Conservation (phyloP, 2,329 filamentous ascomycete species). For the Phaeosphaeriaceae sp. region DNA sequence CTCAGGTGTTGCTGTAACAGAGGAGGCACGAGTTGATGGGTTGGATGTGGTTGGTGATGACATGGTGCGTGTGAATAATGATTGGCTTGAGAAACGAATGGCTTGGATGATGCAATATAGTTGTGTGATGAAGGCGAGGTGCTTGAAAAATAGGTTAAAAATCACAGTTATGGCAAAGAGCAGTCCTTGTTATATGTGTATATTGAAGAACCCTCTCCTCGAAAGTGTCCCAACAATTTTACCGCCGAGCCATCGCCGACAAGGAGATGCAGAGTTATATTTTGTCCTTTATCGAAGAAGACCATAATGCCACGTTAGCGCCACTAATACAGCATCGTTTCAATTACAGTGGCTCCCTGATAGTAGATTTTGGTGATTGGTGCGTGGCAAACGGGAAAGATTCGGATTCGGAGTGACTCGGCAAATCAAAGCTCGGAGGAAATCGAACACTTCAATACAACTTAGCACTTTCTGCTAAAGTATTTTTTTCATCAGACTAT, state of each 20-base stretch:
- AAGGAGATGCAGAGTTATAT: not conserved
- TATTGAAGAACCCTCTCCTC: not conserved
- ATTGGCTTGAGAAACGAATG: not conserved
- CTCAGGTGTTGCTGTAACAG: constrained; percentile 4
- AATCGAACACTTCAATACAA: constrained; percentile 1
- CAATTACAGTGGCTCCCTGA: not conserved
- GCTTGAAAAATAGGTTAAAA: not conserved
- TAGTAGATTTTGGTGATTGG: not conserved
- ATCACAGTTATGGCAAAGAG: not conserved
- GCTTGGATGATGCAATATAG: not conserved
- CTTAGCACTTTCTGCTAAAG: not conserved
- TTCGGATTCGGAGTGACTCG: constrained; percentile 17
- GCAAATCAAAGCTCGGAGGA: constrained; percentile 7
- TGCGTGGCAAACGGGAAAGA: constrained; percentile 10
- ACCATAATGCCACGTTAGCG: not conserved
- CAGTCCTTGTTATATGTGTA: not conserved
- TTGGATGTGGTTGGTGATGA: constrained; percentile 6
- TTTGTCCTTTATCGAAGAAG: not conserved
- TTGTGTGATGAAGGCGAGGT: not conserved
- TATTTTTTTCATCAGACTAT: too few species aligned
- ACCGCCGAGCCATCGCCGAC: constrained; percentile 18
- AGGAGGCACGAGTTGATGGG: constrained; percentile 6
- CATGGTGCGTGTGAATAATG: constrained; percentile 6
- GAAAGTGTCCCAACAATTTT: constrained; percentile 2
- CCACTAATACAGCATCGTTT: not conserved